Conservation (phyloP, 176 grass and related monocot genomes). For the Tuctoria greenei region DNA sequence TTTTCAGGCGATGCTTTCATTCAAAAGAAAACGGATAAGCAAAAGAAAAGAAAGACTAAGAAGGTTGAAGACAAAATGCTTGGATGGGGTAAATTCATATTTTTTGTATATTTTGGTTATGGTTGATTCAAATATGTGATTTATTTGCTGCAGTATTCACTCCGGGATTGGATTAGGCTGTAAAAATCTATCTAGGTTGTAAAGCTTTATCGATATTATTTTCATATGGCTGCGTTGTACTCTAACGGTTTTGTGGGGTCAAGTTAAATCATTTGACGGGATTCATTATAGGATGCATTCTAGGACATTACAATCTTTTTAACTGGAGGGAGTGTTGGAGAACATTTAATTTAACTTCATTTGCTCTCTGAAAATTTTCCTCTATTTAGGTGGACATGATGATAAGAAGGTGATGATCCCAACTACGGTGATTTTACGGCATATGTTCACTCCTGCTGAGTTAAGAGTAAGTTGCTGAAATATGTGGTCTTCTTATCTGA, state of each 20-base stretch:
- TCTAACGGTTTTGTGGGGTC: not conserved
- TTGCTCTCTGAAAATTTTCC: conserved; percentile 24
- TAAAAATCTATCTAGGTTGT: not conserved
- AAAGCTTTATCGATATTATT: not conserved
- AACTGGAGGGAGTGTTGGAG: not conserved
- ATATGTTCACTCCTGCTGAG: conserved; percentile 90
- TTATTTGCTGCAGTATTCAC: not conserved
- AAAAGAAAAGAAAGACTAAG: conserved; percentile 89
- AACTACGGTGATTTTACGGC: conserved; percentile 64
- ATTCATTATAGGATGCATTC: not conserved
- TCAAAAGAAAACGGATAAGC: conserved; percentile 78
- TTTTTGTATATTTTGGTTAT: conserved; percentile 20
- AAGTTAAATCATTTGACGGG: not conserved
- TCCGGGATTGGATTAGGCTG: not conserved
- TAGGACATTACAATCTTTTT: not conserved
- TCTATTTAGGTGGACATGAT: conserved; percentile 84
- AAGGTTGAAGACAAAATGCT: conserved; percentile 91
- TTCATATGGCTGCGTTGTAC: not conserved
- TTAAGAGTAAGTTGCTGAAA: conserved; percentile 68
- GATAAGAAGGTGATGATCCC: conserved; percentile 82
- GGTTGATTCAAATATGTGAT: conserved; percentile 15
- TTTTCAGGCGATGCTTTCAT: conserved; percentile 72
- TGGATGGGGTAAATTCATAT: conserved; percentile 77
- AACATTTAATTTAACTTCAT: not conserved
- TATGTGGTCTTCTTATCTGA: not conserved